Evolutionary conservation across 768 basidiomycete genomes (phyloP).

Genomic region (Multifurca ochricompacta): DNA sequence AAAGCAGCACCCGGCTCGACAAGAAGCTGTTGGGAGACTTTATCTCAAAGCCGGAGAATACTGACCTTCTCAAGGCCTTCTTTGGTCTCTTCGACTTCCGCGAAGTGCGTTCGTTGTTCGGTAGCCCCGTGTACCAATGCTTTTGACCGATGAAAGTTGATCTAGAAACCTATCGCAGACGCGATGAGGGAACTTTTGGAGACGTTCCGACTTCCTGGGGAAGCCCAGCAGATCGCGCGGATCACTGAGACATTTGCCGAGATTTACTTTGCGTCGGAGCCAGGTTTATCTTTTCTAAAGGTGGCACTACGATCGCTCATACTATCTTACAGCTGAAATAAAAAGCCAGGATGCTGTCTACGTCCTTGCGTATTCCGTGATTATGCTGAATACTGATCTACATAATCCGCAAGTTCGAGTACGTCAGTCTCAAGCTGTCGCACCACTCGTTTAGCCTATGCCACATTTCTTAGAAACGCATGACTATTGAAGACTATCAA

Average conservation of each 20-base stretch:
- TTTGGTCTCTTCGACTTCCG: constrained; percentile 86
- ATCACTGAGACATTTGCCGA: constrained; percentile 95
- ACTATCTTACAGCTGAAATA: constrained; percentile 57
- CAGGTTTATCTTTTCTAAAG: constrained; percentile 41
- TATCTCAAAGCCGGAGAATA: constrained; percentile 81
- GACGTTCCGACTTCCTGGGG: constrained; percentile 89
- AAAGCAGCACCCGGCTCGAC: constrained; percentile 76
- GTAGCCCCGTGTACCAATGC: neutral
- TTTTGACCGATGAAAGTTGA: neutral
- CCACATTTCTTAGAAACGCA: constrained; percentile 64
- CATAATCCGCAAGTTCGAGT: constrained; percentile 92
- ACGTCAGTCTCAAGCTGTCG: constrained; percentile 25
- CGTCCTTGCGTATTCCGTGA: constrained; percentile 90
- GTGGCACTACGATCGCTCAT: neutral
- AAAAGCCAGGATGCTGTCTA: constrained; percentile 90
- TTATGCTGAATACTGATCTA: constrained; percentile 96
- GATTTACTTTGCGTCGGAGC: constrained; percentile 77
- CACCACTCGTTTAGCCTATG: constrained; percentile 3
- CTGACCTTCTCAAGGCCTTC: constrained; percentile 80
- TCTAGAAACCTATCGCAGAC: constrained; percentile 88
- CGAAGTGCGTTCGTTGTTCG: constrained; percentile 45
- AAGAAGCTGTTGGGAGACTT: constrained; percentile 93
- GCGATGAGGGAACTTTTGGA: constrained; percentile 94
- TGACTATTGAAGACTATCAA: constrained; percentile 92
- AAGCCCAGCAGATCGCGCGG: constrained; percentile 85